Evolutionary conservation across 176 grass and related monocot genomes (phyloP).

Genomic region (Juncus inflexus): DNA sequence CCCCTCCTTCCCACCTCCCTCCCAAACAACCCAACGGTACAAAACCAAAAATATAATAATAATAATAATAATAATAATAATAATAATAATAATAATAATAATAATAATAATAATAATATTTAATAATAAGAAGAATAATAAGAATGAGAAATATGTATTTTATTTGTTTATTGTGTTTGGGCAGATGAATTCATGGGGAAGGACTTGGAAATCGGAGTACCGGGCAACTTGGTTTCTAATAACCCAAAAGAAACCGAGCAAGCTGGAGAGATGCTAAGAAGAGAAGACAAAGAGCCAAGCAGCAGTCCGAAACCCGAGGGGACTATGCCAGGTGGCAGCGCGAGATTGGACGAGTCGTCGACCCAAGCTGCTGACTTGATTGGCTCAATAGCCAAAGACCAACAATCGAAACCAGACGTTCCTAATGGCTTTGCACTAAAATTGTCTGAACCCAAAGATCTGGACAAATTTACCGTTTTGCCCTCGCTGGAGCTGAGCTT

Average conservation of each 20-base stretch:
- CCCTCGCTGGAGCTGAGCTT: constrained; percentile 65
- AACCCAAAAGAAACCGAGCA: constrained; percentile 35
- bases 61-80: not conserved
- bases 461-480: constrained; percentile 28
- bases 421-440: constrained; percentile 32
- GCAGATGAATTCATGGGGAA: constrained; percentile 62
- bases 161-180: constrained; percentile 11
- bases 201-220: constrained; percentile 61
- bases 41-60: too few relatives aligned
- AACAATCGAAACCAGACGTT: constrained; percentile 26
- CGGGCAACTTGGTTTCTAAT: constrained; percentile 28
- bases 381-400: constrained; percentile 48
- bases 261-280: constrained; percentile 14
- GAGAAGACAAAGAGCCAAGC: constrained; percentile 25
- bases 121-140: not conserved
- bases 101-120: too few relatives aligned
- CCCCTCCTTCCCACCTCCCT: constrained; percentile 36
- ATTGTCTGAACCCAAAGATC: constrained; percentile 32
- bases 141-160: not conserved
- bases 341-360: constrained; percentile 35
- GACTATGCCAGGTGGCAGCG: constrained; percentile 19
- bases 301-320: constrained; percentile 31
- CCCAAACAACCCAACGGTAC: constrained; percentile 59
- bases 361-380: constrained; percentile 63
- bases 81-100: not conserved